A percentile compares a stretch with the other conserved stretches of the same genome.
These are phyloP conservation scores for Coemansia sp. DNA, from an alignment of 192 early-diverging fungal genomes.

Conservation along the genomic window DNA sequence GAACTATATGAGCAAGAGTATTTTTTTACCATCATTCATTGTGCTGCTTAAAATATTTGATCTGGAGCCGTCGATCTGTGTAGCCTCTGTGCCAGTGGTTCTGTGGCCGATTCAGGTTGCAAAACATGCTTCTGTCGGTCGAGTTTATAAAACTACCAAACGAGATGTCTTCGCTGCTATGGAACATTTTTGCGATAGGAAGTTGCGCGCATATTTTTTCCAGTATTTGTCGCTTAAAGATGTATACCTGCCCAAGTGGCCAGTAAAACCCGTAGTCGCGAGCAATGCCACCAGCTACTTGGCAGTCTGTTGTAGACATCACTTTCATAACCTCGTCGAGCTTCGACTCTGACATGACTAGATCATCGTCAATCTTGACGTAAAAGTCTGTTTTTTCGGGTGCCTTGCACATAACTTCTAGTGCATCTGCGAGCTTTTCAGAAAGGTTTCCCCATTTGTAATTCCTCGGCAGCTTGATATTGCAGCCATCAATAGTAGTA, in stretches of 20 bases:
- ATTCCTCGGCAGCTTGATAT: conserved; percentile 1
- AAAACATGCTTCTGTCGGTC: neutral
- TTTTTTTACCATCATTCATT: too few species aligned
- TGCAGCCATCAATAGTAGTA: neutral
- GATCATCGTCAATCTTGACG: conserved; percentile 4
- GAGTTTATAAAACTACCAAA: conserved; percentile 1
- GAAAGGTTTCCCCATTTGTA: conserved; percentile 1
- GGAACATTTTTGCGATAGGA: neutral
- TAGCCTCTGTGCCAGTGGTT: conserved; percentile 12
- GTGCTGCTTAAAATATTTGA: neutral
- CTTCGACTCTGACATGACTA: neutral
- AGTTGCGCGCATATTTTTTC: neutral
- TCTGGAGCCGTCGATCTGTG: neutral
- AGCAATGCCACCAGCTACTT: neutral
- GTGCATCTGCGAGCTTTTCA: neutral
- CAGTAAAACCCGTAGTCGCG: conserved; percentile 5
- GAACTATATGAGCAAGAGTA: too few species aligned
- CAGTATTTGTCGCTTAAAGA: conserved; percentile 1
- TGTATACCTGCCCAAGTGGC: conserved; percentile 6
- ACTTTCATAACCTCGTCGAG: neutral
- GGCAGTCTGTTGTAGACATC: conserved; percentile 6
- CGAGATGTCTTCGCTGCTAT: neutral
- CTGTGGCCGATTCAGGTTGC: neutral
- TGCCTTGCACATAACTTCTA: neutral
- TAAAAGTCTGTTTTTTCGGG: conserved; percentile 5